phyloP scores from a whole-genome alignment of 148 eudicot genomes.

The Simmondsia chinensis region DNA sequence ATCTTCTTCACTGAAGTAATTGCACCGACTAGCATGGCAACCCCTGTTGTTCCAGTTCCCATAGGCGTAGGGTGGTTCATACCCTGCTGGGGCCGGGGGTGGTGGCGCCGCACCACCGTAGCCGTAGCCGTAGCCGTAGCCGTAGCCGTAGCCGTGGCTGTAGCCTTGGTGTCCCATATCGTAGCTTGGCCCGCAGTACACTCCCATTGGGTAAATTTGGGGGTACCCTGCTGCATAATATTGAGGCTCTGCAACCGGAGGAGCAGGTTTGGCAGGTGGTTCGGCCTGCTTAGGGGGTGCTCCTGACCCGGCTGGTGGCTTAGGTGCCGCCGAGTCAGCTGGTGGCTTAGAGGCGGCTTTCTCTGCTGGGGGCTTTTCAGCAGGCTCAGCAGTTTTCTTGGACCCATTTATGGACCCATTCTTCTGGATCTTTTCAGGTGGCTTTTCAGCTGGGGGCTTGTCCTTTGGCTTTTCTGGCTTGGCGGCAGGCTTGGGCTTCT shows the following conservation, averaged over 20 bases:
- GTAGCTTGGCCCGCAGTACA: slow-evolving; percentile 33
- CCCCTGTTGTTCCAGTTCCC: background rate
- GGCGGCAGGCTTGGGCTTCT: slow-evolving; percentile 15
- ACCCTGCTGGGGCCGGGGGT: slow-evolving; percentile 6
- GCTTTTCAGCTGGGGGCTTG: no score
- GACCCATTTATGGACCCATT: slow-evolving; percentile 16
- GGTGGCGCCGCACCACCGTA: background rate
- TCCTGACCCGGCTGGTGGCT: background rate
- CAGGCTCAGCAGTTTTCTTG: background rate
- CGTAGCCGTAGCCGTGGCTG: slow-evolving; percentile 16
- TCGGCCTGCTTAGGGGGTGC: background rate
- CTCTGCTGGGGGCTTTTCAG: background rate
- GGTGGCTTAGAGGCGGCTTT: slow-evolving; percentile 9
- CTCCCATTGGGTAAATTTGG: background rate
- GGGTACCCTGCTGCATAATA: no score
- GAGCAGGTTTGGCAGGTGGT: slow-evolving; percentile 5
- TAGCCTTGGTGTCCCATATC: no score
- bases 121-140: slow-evolving; percentile 13
- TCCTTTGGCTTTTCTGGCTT: slow-evolving; percentile 5
- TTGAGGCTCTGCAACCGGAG: slow-evolving; percentile 1
- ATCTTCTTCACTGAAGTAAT: slow-evolving; percentile 24
- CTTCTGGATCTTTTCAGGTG: slow-evolving; percentile 5
- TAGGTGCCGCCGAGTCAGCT: slow-evolving; percentile 1
- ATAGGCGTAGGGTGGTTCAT: slow-evolving; percentile 1
- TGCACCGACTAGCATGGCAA: slow-evolving; percentile 13